Conservation (phyloP, 2,329 filamentous ascomycete genomes). For the Ophiocordyceps camponoti-rufipedis region DNA sequence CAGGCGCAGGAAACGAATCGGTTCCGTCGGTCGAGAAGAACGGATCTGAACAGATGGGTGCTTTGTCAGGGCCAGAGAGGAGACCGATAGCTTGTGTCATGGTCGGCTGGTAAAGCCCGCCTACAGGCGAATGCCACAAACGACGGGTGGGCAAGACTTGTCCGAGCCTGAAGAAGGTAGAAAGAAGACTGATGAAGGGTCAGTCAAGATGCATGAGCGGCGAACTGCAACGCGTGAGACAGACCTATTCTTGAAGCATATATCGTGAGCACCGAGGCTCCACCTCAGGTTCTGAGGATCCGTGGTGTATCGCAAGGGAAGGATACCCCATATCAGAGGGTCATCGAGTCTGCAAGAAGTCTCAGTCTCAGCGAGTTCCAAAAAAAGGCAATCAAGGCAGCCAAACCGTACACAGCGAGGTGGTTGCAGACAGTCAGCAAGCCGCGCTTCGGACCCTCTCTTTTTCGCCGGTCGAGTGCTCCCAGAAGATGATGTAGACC, state of each 20-base stretch:
- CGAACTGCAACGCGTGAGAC: conserved; percentile 5
- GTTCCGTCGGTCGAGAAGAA: conserved; percentile 47
- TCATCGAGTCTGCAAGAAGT: conserved; percentile 59
- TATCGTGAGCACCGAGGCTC: conserved; percentile 83
- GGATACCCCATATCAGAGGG: conserved; percentile 78
- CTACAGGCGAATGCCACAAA: conserved; percentile 54
- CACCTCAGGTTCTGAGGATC: conserved; percentile 64
- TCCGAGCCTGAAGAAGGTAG: conserved; percentile 71
- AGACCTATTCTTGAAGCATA: conserved; percentile 80
- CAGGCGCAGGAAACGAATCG: conserved; percentile 53
- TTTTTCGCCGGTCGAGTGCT: conserved; percentile 54
- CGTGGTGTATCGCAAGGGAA: conserved; percentile 58
- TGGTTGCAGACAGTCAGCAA: conserved; percentile 52
- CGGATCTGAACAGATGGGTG: conserved; percentile 27
- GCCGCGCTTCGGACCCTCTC: conserved; percentile 49
- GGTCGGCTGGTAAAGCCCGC: conserved; percentile 80
- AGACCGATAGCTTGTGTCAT: conserved; percentile 73
- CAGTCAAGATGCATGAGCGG: neutral
- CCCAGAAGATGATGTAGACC: conserved; percentile 61
- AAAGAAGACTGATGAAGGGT: conserved; percentile 33
- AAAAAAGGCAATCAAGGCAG: neutral
- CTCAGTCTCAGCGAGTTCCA: neutral
- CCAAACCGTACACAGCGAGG: conserved; percentile 17
- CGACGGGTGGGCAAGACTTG: conserved; percentile 87
- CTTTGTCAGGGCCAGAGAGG: conserved; percentile 38